Conservation (phyloP, 371 early-diverging fungal species). For the Chytridium lagenaria region DNA sequence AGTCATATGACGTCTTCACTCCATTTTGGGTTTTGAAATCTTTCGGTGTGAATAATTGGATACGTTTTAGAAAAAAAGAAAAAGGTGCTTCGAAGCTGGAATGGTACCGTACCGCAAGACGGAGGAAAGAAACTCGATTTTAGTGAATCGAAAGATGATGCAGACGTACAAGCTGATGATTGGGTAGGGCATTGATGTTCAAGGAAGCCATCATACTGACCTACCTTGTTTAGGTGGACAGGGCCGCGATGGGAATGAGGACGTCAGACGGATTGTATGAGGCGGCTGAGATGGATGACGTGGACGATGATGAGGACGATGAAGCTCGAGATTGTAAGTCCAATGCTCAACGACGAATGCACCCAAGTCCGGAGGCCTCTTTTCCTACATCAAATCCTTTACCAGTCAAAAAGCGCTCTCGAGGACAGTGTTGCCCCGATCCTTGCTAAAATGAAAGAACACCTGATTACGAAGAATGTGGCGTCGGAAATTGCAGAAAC, state of each 20-base stretch:
- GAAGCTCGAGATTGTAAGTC: conserved; percentile 26
- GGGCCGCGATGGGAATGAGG: conserved; percentile 38
- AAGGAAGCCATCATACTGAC: not conserved
- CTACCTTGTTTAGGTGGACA: conserved; percentile 15
- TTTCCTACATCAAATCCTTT: conserved; percentile 71
- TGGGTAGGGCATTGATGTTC: conserved; percentile 16
- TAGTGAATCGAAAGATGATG: conserved; percentile 28
- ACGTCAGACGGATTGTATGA: conserved; percentile 81
- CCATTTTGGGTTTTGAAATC: no score
- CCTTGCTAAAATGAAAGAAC: conserved; percentile 84
- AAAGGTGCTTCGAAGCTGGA: conserved; percentile 36
- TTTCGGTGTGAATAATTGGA: no score
- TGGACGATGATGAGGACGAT: conserved; percentile 53
- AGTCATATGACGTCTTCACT: conserved; percentile 59
- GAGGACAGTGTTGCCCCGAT: conserved; percentile 72
- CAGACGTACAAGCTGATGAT: conserved; percentile 12
- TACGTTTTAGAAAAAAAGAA: conserved; percentile 22
- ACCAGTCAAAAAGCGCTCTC: conserved; percentile 71
- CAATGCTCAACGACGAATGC: conserved; percentile 36
- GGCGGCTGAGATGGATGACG: conserved; percentile 76
- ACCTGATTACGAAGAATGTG: conserved; percentile 91
- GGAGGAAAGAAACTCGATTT: conserved; percentile 33
- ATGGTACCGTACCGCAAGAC: conserved; percentile 15
- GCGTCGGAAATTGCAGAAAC: conserved; percentile 89
- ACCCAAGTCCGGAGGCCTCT: conserved; percentile 52